Conservation (phyloP, 257 asterid species). For the Haberlea rhodopensis region DNA sequence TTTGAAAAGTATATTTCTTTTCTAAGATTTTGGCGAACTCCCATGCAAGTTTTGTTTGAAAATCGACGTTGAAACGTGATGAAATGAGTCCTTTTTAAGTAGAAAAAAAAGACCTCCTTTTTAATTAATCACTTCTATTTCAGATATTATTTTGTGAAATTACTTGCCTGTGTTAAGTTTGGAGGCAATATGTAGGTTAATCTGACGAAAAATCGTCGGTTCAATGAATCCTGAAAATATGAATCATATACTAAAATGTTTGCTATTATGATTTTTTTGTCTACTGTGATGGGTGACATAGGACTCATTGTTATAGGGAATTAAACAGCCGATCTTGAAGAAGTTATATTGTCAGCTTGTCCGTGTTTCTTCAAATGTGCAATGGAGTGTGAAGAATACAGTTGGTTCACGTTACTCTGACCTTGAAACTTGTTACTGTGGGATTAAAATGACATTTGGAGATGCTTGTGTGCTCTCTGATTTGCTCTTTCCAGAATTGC, state of each 20-base stretch:
- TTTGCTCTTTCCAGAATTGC: slow-evolving; percentile 48
- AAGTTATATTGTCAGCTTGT: slow-evolving; percentile 50
- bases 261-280: slow-evolving; percentile 9
- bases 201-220: background rate
- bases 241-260: background rate
- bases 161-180: too few species aligned
- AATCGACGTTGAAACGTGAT: background rate
- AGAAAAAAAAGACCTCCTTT: background rate
- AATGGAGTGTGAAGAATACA: slow-evolving; percentile 27
- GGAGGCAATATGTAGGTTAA: too few species aligned
- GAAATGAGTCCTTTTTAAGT: background rate
- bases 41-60: background rate
- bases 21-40: background rate
- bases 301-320: slow-evolving; percentile 48
- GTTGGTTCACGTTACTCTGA: slow-evolving; percentile 31
- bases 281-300: slow-evolving; percentile 11
- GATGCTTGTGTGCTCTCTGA: slow-evolving; percentile 48
- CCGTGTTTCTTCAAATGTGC: slow-evolving; percentile 38
- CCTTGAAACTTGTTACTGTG: slow-evolving; percentile 37
- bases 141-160: background rate
- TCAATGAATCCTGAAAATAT: background rate
- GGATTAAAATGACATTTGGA: slow-evolving; percentile 30
- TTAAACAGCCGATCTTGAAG: slow-evolving; percentile 46
- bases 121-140: background rate
- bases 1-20: background rate